Conservation (phyloP, 805 yeast genomes). For the Saccharomycopsis selenospora region DNA sequence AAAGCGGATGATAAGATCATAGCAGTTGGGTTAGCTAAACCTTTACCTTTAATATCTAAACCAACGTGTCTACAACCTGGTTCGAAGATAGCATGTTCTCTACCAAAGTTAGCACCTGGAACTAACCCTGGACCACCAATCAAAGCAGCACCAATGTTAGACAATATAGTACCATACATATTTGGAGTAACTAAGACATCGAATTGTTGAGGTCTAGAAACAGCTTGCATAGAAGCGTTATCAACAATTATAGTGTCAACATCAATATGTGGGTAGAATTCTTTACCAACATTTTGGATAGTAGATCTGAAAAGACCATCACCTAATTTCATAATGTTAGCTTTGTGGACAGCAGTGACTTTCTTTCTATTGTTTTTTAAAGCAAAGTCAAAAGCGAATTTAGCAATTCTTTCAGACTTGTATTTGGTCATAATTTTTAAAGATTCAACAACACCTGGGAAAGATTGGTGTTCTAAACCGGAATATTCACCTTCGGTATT, state of each 20-base stretch:
- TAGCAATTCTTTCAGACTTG: constrained; percentile 95
- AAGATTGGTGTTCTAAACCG: constrained; percentile 95
- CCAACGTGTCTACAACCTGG: constrained; percentile 99
- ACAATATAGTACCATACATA: constrained; percentile 93
- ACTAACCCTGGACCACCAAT: constrained; percentile 97
- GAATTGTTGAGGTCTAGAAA: constrained; percentile 94
- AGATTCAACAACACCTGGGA: constrained; percentile 96
- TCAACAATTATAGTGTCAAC: constrained; percentile 94
- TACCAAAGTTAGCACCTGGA: constrained; percentile 97
- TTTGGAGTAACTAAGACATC: constrained; percentile 97
- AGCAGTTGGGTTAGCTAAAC: constrained; percentile 97
- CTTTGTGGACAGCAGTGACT: constrained; percentile 97
- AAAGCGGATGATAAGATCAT: constrained; percentile 87
- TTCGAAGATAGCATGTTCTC: constrained; percentile 96
- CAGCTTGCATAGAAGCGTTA: constrained; percentile 99
- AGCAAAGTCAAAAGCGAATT: constrained; percentile 95
- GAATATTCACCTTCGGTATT: constrained; percentile 99
- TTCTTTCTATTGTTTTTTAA: constrained; percentile 81
- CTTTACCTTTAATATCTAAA: constrained; percentile 88
- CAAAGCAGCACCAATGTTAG: constrained; percentile 94
- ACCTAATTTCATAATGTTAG: constrained; percentile 97
- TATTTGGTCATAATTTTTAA: constrained; percentile 88
- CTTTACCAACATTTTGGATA: constrained; percentile 76
- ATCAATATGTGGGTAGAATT: constrained; percentile 75
- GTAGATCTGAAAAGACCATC: constrained; percentile 97